These are phyloP conservation scores for Fagus sylvatica DNA, from an alignment of 306 rosid species.

Conservation along the genomic window DNA sequence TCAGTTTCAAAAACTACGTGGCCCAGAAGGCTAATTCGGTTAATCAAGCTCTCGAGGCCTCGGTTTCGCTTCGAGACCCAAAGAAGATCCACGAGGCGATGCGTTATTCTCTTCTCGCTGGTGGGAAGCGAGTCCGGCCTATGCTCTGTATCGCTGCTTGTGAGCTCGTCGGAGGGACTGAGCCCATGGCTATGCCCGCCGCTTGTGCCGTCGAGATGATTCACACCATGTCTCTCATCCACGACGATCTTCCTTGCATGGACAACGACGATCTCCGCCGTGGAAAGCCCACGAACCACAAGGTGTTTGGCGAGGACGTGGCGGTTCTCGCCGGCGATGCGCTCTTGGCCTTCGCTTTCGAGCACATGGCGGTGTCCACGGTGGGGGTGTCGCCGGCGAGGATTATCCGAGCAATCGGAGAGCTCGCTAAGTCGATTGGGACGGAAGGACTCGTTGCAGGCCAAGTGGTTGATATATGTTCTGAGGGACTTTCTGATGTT, in stretches of 20 bases:
- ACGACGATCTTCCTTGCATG: slow-evolving; percentile 82
- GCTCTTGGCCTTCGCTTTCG: slow-evolving; percentile 59
- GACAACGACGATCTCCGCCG: slow-evolving; percentile 84
- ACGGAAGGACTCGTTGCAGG: slow-evolving; percentile 73
- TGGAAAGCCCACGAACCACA: slow-evolving; percentile 75
- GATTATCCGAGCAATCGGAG: slow-evolving; percentile 47
- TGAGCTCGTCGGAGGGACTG: slow-evolving; percentile 61
- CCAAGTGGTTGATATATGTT: slow-evolving; percentile 60
- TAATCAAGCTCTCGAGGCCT: slow-evolving; percentile 57
- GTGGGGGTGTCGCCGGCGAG: slow-evolving; percentile 36
- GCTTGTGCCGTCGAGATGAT: slow-evolving; percentile 85
- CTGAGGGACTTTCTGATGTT: slow-evolving; percentile 49
- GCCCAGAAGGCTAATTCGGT: slow-evolving; percentile 45
- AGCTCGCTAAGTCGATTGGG: slow-evolving; percentile 63
- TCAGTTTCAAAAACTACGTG: slow-evolving; percentile 62
- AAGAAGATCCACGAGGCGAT: slow-evolving; percentile 64
- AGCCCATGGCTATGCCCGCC: slow-evolving; percentile 53
- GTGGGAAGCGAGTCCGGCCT: slow-evolving; percentile 75
- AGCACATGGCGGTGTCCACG: slow-evolving; percentile 51
- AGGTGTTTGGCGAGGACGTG: slow-evolving; percentile 68
- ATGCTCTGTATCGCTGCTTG: slow-evolving; percentile 74
- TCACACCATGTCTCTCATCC: slow-evolving; percentile 83
- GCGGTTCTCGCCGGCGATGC: slow-evolving; percentile 83
- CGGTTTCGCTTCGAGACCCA: slow-evolving; percentile 53
- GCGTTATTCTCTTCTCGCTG: slow-evolving; percentile 81